phyloP scores from a whole-genome alignment of 1,284 basidiomycete genomes.

The Porodaedalea pini region DNA sequence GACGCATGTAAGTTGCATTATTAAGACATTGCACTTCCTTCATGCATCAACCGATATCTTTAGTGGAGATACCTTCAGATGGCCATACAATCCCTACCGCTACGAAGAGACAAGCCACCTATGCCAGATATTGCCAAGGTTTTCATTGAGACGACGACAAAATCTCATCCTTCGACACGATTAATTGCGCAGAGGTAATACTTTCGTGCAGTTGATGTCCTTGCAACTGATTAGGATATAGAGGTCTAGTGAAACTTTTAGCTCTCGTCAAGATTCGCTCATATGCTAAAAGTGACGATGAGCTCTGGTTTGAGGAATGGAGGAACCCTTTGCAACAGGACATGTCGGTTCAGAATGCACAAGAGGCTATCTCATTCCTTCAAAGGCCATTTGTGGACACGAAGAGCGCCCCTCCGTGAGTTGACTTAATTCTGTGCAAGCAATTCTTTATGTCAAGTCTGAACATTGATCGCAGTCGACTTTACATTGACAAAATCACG shows the following conservation, averaged over 20 bases:
- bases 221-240: conserved; percentile 31
- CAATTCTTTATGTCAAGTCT: background rate
- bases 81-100: conserved; percentile 72
- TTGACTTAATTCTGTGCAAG: conserved; percentile 25
- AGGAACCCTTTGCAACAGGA: conserved; percentile 66
- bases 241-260: conserved; percentile 72
- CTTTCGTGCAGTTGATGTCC: conserved; percentile 10
- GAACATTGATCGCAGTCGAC: conserved; percentile 28
- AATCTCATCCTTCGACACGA: conserved; percentile 81
- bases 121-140: conserved; percentile 64
- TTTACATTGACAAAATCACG: conserved; percentile 74
- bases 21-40: background rate
- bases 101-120: conserved; percentile 72
- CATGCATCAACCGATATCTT: conserved; percentile 5
- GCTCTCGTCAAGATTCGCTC: conserved; percentile 84
- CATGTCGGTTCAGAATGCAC: conserved; percentile 48
- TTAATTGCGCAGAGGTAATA: conserved; percentile 63
- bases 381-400: conserved; percentile 34
- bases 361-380: conserved; percentile 45
- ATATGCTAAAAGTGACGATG: conserved; percentile 62
- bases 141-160: conserved; percentile 66
- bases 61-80: conserved; percentile 91
- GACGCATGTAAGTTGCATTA: conserved; percentile 58
- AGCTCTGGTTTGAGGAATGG: conserved; percentile 81
- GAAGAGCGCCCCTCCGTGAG: conserved; percentile 24